phyloP scores from a whole-genome alignment of 495 filamentous ascomycete species.

The Glonium stellatum region DNA sequence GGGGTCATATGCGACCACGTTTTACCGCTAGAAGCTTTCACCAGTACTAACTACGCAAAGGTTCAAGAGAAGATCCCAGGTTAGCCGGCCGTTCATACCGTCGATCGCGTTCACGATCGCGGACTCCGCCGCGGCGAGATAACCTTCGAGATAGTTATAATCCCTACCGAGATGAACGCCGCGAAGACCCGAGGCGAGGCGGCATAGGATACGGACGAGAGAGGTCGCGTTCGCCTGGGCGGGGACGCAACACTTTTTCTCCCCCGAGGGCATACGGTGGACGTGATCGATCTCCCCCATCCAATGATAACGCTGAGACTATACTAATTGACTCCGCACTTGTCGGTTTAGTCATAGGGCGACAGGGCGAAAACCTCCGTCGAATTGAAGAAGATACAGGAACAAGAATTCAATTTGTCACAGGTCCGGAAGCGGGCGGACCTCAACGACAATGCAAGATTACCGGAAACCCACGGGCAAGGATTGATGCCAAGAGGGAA shows the following conservation, averaged over 20 bases:
- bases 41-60: neutral
- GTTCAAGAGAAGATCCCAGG: constrained; percentile 37
- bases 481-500: constrained; percentile 62
- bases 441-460: constrained; percentile 71
- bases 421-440: constrained; percentile 56
- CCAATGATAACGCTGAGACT: constrained; percentile 59
- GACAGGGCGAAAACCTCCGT: constrained; percentile 73
- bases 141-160: constrained; percentile 64
- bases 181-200: constrained; percentile 49
- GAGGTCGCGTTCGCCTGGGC: constrained; percentile 30
- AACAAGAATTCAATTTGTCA: constrained; percentile 74
- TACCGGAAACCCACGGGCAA: constrained; percentile 56
- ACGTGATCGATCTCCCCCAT: constrained; percentile 52
- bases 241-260: constrained; percentile 31
- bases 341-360: constrained; percentile 77
- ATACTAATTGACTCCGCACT: constrained; percentile 70
- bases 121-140: constrained; percentile 54
- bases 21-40: neutral
- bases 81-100: constrained; percentile 44
- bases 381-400: constrained; percentile 68
- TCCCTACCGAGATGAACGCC: constrained; percentile 70
- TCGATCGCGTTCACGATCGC: constrained; percentile 61
- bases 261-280: constrained; percentile 36
- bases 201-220: constrained; percentile 30
- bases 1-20: neutral